Base-by-base conservation (phyloP, 345 rosid genomes). In the Syzygium oleosum region DNA sequence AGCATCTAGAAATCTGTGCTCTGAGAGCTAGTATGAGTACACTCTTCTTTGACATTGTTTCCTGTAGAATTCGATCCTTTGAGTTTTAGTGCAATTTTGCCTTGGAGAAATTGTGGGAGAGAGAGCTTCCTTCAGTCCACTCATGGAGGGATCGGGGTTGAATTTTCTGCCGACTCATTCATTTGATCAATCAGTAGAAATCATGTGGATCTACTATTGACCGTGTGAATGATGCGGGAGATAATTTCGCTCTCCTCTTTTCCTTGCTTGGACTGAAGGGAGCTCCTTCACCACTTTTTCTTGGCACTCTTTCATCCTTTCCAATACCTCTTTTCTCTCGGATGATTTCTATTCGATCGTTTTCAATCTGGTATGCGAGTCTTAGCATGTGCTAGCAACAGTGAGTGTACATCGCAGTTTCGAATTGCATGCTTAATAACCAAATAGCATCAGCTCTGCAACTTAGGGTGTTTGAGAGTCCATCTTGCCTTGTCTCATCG, bases 181-280 rank as follows among this genome's bases (percentile, higher is more conserved):
- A 95, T 94, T 93, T 98, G 94, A 93, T 88, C 97, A 92, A 92
- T 89, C 87, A 53, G 93, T 87, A 91, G 93, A 85, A 86, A 49
- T 54, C 59, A 2, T 5, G 79, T 11, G 46, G 12, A 51, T 88
- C 93, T 94, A 88, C 92, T 84, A 84, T 94, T 93, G 98, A 85
- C 91, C 96, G 98, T 92, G 92, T 97, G 99, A 97, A 97, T 97
- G 99, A 97, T 93, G 97, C 98, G 99, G 99, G 98, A 97, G 99
- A 94, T 93, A 89, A 86, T 93, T 91, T 93, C 86, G 92, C 88
- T 90, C 95, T 90, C 91, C 91, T 92, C 90, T 91, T 92, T 91
- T 93, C 97, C 91, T 89, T 94, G 99, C 92, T 96, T 96, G 99
- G 99, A 96, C 99, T 96, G 99, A 96, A 96, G 99, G 99, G 99